Evolutionary conservation across 441 rosid genomes (phyloP), one percentile per base, ranked within the genome.

Genomic region (Rhodomyrtus psidioides): DNA sequence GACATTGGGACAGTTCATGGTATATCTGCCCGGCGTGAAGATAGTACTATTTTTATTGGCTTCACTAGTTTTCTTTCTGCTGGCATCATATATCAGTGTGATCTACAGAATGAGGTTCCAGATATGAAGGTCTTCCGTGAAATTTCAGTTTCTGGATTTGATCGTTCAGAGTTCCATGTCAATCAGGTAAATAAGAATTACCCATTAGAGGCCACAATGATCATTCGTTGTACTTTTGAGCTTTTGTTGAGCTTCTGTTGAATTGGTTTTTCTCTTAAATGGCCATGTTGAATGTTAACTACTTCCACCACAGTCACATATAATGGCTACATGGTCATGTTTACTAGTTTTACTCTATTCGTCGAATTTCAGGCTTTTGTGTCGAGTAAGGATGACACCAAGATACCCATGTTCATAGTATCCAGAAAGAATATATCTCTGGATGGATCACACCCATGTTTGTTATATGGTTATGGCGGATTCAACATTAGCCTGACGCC

Each of bases 381-480:
- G 65, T 93, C 95, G 12, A 92, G 98, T 89, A 95, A 93, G 91
- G 99, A 97, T 88, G 95, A 96, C 83, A 93, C 96, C 74, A 91
- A 91, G 93, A 92, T 97, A 84, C 99, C 99, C 12, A 91, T 93
- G 90, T 96, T 96, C 90, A 88, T 97, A 62, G 98, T 96, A 84
- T 93, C 95, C 27, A 92, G 88, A 89, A 94, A 92, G 91, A 90
- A 91, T 86, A 90, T 93, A 55, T 87, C 89, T 87, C 85, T 96
- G 88, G 97, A 96, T 91, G 97, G 99, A 87, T 94, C 99, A 81
- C 95, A 95, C 85, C 98, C 98, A 53, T 97, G 98, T 87, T 92
- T 97, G 91, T 90, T 96, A 26, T 97, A 94, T 88, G 99, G 94
- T 83, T 97, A 97, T 88, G 99, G 99, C 81, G 99, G 99, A 83